Conservation (phyloP, 139 green algal species). For the Tetradesmus obliquus region DNA sequence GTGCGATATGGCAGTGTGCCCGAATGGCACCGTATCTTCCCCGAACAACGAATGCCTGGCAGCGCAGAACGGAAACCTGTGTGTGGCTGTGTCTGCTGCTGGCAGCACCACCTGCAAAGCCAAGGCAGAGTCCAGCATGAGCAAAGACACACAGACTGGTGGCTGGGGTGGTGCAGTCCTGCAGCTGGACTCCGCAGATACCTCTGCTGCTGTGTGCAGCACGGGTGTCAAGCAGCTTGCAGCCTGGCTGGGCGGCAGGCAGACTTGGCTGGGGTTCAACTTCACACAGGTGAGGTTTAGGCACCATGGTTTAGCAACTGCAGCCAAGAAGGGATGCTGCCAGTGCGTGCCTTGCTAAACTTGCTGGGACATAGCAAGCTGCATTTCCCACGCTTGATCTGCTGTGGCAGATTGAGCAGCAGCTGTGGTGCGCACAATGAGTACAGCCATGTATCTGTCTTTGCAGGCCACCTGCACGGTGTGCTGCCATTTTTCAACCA, state of each 20-base stretch:
- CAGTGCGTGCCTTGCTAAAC: too few relatives aligned
- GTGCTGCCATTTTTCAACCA: too few relatives aligned
- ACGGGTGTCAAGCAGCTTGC: background rate
- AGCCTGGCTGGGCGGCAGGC: background rate
- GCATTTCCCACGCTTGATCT: too few relatives aligned
- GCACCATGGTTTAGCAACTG: too few relatives aligned
- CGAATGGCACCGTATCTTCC: background rate
- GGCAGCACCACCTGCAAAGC: background rate
- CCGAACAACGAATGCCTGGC: background rate
- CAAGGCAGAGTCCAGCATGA: background rate
- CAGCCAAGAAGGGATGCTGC: too few relatives aligned
- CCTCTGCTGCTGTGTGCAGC: background rate
- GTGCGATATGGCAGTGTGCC: background rate
- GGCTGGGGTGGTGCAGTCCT: background rate
- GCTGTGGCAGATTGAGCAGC: too few relatives aligned
- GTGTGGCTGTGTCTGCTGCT: background rate
- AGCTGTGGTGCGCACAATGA: too few relatives aligned
- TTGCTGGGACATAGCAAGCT: too few relatives aligned
- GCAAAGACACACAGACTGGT: background rate
- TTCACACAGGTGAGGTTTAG: background rate
- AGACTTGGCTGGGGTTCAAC: background rate
- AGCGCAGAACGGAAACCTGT: background rate
- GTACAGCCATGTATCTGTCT: too few relatives aligned
- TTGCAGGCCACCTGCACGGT: too few relatives aligned
- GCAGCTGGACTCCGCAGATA: background rate